Evolutionary conservation across 805 yeast species (phyloP), one percentile per base, ranked within the genome.

Genomic region (Hermanozyma aechmeae): DNA sequence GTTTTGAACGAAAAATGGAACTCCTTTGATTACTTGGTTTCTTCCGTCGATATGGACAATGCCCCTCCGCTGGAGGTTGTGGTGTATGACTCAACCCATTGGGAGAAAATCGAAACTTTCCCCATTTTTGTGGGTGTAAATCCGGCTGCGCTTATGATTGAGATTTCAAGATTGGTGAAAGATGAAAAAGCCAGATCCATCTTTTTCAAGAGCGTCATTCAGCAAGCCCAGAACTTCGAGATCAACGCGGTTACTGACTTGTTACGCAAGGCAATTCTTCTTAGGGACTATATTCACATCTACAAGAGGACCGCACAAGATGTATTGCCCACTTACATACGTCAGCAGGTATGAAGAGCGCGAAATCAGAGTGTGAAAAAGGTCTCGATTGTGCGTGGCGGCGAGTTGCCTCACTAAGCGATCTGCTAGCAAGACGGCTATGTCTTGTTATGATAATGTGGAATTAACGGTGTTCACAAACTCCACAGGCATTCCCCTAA

Each of bases 341-440:
- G 20, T 17, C 10, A 17, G 10, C 20, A 17, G 9, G 20, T 17
- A 7, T 7, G 20, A 17, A 10, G 9, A 7, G 9, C 9, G 9
- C 20, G 20, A 17, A 17, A 7, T 7, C 20, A 17, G 20, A 7
- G 7, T 17, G 7, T 17, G 9, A 7, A 10, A 10, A 17, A 10
- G 10, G 9, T 7, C 7, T 10, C 15, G 35, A 10, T 6, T 27
- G 17, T 39, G 21, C 9, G 41, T 50, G 9, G 48, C 52, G 10
- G 51, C 56, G 7, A 44, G 43, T 2, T 66, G 67, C 5, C 61
- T 42, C 28, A 46, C 43, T 5, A 61, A 53, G 2, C 67, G 68
- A 10, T 53, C 52, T 20, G 61, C 59, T 29, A 45, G 39, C 27
- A 57, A 43, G 23, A 16, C 23, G 3, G 25, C 25, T 15, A 27